Evolutionary conservation across 495 filamentous ascomycete genomes (phyloP).

Genomic region (Trichocladium antarcticum): DNA sequence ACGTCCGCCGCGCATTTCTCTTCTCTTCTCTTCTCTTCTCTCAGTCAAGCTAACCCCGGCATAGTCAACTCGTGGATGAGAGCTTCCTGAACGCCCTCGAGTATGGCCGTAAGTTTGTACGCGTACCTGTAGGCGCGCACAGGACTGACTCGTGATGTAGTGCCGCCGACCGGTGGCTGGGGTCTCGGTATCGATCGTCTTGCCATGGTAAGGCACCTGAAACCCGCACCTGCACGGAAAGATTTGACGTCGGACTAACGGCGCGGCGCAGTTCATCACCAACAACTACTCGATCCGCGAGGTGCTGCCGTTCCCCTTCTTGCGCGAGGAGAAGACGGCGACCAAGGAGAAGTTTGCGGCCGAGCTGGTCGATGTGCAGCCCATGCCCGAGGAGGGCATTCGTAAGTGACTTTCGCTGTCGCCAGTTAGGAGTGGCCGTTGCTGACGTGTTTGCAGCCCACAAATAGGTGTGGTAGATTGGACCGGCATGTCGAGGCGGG

Average conservation of each 20-base stretch:
- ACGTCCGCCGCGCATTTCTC: too few species aligned
- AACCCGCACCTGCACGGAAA: neutral
- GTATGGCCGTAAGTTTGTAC: constrained; percentile 28
- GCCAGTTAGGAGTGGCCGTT: neutral
- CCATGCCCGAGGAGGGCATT: constrained; percentile 56
- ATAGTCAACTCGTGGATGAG: constrained; percentile 76
- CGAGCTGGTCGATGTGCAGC: constrained; percentile 53
- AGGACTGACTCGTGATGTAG: constrained; percentile 45
- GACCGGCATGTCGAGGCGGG: neutral
- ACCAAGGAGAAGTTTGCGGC: constrained; percentile 47
- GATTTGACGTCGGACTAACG: neutral
- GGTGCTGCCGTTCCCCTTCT: constrained; percentile 77
- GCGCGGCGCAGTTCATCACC: constrained; percentile 55
- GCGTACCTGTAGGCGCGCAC: constrained; percentile 11
- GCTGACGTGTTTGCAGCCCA: constrained; percentile 17
- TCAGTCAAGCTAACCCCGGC: constrained; percentile 7
- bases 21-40: too few species aligned
- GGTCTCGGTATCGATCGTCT: constrained; percentile 95
- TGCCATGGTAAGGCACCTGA: constrained; percentile 52
- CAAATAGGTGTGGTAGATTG: constrained; percentile 15
- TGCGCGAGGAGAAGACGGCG: constrained; percentile 36
- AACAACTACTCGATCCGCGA: constrained; percentile 92
- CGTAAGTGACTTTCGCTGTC: constrained; percentile 37
- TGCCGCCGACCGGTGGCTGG: constrained; percentile 93
- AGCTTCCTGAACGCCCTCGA: constrained; percentile 78